Evolutionary conservation across 768 basidiomycete genomes (phyloP).

Genomic region (Dictyophora rubrovolvata): DNA sequence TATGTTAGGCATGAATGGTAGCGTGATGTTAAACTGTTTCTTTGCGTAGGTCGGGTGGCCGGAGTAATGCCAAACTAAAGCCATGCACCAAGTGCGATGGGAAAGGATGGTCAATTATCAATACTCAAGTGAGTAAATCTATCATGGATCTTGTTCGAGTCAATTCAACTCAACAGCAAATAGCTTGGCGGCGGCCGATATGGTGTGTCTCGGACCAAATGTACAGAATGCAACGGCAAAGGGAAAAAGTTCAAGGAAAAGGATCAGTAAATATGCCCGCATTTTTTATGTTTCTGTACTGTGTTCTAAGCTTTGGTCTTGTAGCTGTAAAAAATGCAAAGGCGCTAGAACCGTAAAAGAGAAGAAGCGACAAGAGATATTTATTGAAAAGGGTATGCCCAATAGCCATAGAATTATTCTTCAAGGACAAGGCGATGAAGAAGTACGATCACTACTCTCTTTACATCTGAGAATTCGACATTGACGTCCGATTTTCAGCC

Average conservation of each 20-base stretch:
- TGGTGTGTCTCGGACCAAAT: slow-evolving; percentile 44
- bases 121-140: slow-evolving; percentile 29
- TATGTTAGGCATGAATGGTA: not conserved
- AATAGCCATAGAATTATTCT: slow-evolving; percentile 80
- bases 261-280: slow-evolving; percentile 46
- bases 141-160: not conserved
- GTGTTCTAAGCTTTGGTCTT: not conserved
- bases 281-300: not conserved
- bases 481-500: slow-evolving; percentile 39
- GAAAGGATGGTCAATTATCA: slow-evolving; percentile 62
- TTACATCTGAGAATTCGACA: not conserved
- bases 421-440: slow-evolving; percentile 86
- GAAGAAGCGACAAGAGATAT: slow-evolving; percentile 82
- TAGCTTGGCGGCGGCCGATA: slow-evolving; percentile 37
- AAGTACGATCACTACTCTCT: slow-evolving; percentile 35
- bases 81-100: slow-evolving; percentile 74
- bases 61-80: slow-evolving; percentile 76
- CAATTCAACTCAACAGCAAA: not conserved
- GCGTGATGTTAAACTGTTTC: not conserved
- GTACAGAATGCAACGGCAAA: slow-evolving; percentile 58
- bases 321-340: slow-evolving; percentile 93
- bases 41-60: slow-evolving; percentile 60
- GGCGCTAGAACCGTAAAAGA: slow-evolving; percentile 76
- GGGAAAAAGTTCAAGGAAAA: slow-evolving; percentile 74
- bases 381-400: slow-evolving; percentile 78